Evolutionary conservation across 192 early-diverging fungal genomes (phyloP).

Genomic region (Umbelopsis isabellina): DNA sequence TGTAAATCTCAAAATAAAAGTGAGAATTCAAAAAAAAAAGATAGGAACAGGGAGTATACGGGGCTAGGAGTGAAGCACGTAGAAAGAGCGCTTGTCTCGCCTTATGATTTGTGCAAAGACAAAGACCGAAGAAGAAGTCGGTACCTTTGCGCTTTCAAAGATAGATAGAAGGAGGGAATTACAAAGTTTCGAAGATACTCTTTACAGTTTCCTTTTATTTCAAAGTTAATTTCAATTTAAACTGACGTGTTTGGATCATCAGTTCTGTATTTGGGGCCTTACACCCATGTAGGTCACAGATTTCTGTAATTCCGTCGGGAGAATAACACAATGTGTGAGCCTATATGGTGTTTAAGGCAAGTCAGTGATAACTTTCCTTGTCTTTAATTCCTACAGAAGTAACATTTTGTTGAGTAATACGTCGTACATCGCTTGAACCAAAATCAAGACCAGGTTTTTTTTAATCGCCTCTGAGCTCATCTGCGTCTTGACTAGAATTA

Average conservation of each 20-base stretch:
- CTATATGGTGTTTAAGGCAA: no score
- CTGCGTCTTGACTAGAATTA: neutral
- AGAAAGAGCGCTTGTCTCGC: neutral
- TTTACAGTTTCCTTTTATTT: conserved; percentile 9
- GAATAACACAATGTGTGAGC: neutral
- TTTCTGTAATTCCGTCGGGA: conserved; percentile 7
- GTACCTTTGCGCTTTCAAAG: neutral
- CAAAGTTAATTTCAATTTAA: conserved; percentile 5
- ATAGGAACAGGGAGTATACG: conserved; percentile 12
- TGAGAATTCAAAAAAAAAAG: neutral
- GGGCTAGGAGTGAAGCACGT: neutral
- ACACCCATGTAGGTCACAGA: neutral
- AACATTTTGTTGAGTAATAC: neutral
- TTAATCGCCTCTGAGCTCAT: neutral
- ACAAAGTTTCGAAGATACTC: no score
- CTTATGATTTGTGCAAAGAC: neutral
- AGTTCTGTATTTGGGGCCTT: neutral
- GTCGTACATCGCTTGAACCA: neutral
- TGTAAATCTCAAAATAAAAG: conserved; percentile 2
- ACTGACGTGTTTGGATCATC: neutral
- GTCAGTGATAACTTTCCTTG: no score
- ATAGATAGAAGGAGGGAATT: neutral
- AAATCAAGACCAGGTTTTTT: neutral
- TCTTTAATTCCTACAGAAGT: no score
- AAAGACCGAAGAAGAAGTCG: neutral